Evolutionary conservation across 495 filamentous ascomycete genomes (phyloP).

Genomic region (Lasiosphaeria ovina): DNA sequence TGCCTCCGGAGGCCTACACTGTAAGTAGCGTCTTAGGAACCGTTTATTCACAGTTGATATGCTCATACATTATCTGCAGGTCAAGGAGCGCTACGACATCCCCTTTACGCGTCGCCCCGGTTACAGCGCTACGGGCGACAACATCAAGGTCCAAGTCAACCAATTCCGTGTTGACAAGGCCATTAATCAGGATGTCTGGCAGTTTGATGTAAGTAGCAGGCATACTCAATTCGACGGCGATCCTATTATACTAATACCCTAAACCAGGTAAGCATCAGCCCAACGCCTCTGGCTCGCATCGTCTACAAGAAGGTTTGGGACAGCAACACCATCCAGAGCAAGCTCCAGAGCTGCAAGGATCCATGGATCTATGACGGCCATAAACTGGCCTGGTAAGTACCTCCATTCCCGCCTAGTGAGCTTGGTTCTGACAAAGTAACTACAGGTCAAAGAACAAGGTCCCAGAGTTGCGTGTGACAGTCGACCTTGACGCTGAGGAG

Average conservation of each 20-base stretch:
- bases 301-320: slow-evolving; percentile 71
- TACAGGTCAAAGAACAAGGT: slow-evolving; percentile 40
- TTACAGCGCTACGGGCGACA: slow-evolving; percentile 58
- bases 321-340: slow-evolving; percentile 52
- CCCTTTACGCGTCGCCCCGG: slow-evolving; percentile 40
- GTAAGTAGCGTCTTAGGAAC: slow-evolving; percentile 12
- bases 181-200: slow-evolving; percentile 58
- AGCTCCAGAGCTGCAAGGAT: slow-evolving; percentile 41
- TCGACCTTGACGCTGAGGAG: slow-evolving; percentile 68
- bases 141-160: slow-evolving; percentile 64
- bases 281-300: slow-evolving; percentile 58
- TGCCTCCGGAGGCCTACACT: slow-evolving; percentile 45
- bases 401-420: not conserved
- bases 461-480: slow-evolving; percentile 41
- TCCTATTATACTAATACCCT: slow-evolving; percentile 1
- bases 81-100: slow-evolving; percentile 4
- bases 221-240: not conserved
- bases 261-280: slow-evolving; percentile 61
- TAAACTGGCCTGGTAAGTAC: slow-evolving; percentile 71
- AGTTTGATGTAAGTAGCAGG: slow-evolving; percentile 76
- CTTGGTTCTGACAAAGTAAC: slow-evolving; percentile 22
- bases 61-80: slow-evolving; percentile 7
- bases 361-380: slow-evolving; percentile 75
- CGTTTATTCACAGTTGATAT: not conserved
- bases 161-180: slow-evolving; percentile 60